These are phyloP conservation scores for Cryptococcus depauperatus DNA, from an alignment of 1,284 basidiomycete species.

Conservation along the genomic window DNA sequence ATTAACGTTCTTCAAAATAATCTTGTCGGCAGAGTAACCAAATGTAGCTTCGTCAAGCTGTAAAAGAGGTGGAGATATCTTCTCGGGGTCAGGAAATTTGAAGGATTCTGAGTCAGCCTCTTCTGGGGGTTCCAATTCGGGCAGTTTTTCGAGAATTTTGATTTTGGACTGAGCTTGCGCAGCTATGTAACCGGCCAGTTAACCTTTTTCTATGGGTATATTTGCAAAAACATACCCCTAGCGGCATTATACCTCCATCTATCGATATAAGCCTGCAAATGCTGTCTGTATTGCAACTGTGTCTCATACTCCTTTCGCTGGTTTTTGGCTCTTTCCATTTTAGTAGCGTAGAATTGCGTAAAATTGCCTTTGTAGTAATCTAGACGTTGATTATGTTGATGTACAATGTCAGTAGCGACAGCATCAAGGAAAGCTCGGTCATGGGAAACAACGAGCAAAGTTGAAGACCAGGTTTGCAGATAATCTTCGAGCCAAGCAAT, in stretches of 20 bases:
- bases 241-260: conserved; percentile 93
- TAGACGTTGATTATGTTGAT: conserved; percentile 88
- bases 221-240: conserved; percentile 49
- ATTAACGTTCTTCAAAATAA: conserved; percentile 72
- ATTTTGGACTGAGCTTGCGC: conserved; percentile 94
- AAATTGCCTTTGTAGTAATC: conserved; percentile 92
- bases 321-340: conserved; percentile 86
- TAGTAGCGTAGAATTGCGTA: conserved; percentile 97
- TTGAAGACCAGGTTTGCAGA: conserved; percentile 91
- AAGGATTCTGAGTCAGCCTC: conserved; percentile 83
- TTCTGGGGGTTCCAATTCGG: conserved; percentile 86
- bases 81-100: conserved; percentile 89
- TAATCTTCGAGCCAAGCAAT: conserved; percentile 69
- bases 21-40: conserved; percentile 74
- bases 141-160: conserved; percentile 96
- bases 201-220: background rate
- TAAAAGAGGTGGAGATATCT: conserved; percentile 91
- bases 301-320: conserved; percentile 90
- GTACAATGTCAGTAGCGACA: conserved; percentile 91
- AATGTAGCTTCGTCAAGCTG: conserved; percentile 89
- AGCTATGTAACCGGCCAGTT: conserved; percentile 48
- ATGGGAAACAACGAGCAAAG: conserved; percentile 94
- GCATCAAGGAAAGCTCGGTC: conserved; percentile 97
- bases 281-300: conserved; percentile 87
- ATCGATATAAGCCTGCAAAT: conserved; percentile 92